Conservation (phyloP, 805 yeast genomes). For the Candida hispaniensis region DNA sequence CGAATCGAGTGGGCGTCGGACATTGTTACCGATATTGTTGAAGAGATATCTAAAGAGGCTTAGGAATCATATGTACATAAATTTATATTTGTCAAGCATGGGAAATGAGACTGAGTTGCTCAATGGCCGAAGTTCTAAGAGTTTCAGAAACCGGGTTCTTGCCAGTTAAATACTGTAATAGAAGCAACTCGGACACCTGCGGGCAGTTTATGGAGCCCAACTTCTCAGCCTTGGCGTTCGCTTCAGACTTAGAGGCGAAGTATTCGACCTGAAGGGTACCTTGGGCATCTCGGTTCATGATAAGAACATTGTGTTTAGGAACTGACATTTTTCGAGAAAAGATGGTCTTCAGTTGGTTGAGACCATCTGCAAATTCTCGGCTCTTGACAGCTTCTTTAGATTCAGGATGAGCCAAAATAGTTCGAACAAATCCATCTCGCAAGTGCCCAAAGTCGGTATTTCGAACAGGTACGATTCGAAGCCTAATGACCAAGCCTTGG, state of each 20-base stretch:
- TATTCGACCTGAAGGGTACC: slow-evolving; percentile 41
- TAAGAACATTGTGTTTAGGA: slow-evolving; percentile 58
- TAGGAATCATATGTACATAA: too few species aligned
- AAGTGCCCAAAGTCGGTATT: slow-evolving; percentile 86
- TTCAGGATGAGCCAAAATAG: slow-evolving; percentile 57
- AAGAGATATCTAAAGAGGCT: slow-evolving; percentile 31
- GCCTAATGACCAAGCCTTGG: slow-evolving; percentile 49
- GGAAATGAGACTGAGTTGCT: slow-evolving; percentile 26
- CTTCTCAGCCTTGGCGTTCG: slow-evolving; percentile 18
- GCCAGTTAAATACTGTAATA: slow-evolving; percentile 68
- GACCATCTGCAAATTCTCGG: slow-evolving; percentile 45
- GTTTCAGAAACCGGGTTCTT: slow-evolving; percentile 52
- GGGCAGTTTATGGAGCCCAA: slow-evolving; percentile 59
- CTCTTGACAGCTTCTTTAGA: slow-evolving; percentile 37
- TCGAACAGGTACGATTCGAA: slow-evolving; percentile 75
- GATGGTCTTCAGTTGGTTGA: slow-evolving; percentile 52
- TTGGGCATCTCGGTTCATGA: slow-evolving; percentile 41
- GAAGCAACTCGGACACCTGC: slow-evolving; percentile 51
- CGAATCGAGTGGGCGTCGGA: slow-evolving; percentile 62
- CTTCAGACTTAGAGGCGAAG: slow-evolving; percentile 33
- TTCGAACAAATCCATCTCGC: slow-evolving; percentile 78
- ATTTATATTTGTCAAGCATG: too few species aligned
- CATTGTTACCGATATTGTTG: slow-evolving; percentile 43
- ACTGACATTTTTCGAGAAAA: slow-evolving; percentile 62
- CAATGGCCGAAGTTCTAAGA: slow-evolving; percentile 37